Evolutionary conservation across 2,329 filamentous ascomycete genomes (phyloP).

Genomic region (Sordariomycetes sp.): DNA sequence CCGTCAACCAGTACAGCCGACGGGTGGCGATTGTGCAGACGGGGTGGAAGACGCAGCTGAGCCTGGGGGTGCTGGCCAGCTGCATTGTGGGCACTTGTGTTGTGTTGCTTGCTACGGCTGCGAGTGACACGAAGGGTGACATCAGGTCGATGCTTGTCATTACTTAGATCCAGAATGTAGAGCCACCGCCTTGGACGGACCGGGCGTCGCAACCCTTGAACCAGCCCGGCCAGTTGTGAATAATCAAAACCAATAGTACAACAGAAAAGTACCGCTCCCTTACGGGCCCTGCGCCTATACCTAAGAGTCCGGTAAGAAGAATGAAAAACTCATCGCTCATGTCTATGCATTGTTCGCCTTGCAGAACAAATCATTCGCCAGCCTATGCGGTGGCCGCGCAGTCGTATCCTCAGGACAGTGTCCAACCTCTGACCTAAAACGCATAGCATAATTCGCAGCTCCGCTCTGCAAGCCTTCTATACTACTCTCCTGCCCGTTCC

Average conservation of each 20-base stretch:
- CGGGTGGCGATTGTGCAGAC: constrained; percentile 80
- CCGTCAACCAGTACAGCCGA: constrained; percentile 70
- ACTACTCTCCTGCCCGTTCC: constrained; percentile 46
- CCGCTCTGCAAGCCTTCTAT: constrained; percentile 28
- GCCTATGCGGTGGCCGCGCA: constrained; percentile 16
- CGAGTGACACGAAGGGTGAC: not conserved
- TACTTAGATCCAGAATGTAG: too few species aligned
- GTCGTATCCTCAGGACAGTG: constrained; percentile 41
- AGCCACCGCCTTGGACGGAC: too few species aligned
- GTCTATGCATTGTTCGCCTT: too few species aligned
- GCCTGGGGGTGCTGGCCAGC: constrained; percentile 51
- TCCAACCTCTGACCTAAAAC: constrained; percentile 59
- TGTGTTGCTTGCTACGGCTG: constrained; percentile 41
- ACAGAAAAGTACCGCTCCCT: too few species aligned
- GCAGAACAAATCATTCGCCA: constrained; percentile 59
- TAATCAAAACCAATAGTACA: too few species aligned
- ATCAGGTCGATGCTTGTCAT: too few species aligned
- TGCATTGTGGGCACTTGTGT: constrained; percentile 59
- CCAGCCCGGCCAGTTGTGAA: too few species aligned
- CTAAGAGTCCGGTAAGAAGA: too few species aligned
- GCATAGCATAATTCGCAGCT: constrained; percentile 41
- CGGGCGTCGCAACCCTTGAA: too few species aligned
- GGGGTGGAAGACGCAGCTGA: constrained; percentile 84
- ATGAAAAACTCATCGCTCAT: too few species aligned
- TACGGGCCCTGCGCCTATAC: too few species aligned